phyloP scores from a whole-genome alignment of 805 yeast species.

The Diddensiella santjacobensis region DNA sequence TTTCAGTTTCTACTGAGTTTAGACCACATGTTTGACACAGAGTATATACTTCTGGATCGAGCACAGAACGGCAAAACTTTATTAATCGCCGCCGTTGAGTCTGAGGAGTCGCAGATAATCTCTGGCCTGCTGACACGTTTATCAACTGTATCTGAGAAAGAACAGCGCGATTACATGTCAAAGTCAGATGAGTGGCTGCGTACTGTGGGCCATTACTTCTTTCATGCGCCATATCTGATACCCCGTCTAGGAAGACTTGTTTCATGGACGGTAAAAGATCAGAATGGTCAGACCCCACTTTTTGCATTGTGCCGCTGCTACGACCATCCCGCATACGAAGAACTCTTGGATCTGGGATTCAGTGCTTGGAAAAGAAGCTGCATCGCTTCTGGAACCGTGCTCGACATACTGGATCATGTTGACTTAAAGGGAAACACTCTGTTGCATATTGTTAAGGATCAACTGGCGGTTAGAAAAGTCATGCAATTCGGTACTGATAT shows the following conservation, averaged over 20 bases:
- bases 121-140: conserved; percentile 47
- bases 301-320: conserved; percentile 73
- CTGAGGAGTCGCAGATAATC: conserved; percentile 47
- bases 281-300: conserved; percentile 70
- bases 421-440: conserved; percentile 74
- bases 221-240: conserved; percentile 52
- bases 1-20: conserved; percentile 47
- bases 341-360: conserved; percentile 19
- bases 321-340: conserved; percentile 63
- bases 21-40: conserved; percentile 52
- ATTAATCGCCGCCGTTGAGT: conserved; percentile 57
- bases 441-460: conserved; percentile 62
- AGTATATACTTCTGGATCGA: conserved; percentile 63
- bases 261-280: conserved; percentile 68
- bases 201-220: conserved; percentile 69
- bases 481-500: conserved; percentile 46
- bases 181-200: conserved; percentile 51
- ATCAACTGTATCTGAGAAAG: conserved; percentile 42
- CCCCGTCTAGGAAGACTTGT: conserved; percentile 52
- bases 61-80: conserved; percentile 54
- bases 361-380: conserved; percentile 17
- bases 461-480: conserved; percentile 39
- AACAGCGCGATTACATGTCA: conserved; percentile 48
- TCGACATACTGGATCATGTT: conserved; percentile 55
- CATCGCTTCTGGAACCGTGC: background rate